These are phyloP conservation scores for Gillenia trifoliata DNA, from an alignment of 306 rosid genomes.

Conservation along the genomic window DNA sequence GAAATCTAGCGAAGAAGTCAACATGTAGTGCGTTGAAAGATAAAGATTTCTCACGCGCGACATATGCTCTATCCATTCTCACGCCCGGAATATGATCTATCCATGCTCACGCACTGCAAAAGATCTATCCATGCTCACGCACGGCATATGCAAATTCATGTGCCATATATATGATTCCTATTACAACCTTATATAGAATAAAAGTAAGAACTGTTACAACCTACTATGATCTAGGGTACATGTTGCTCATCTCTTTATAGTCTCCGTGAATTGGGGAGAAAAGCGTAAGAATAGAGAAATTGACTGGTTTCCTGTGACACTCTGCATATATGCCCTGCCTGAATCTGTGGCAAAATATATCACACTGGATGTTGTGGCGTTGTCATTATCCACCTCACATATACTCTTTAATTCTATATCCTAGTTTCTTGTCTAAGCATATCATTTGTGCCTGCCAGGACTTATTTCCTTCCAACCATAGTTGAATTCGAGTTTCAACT, in stretches of 20 bases:
- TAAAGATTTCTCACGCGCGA: neutral
- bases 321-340: neutral
- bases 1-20: no score
- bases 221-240: neutral
- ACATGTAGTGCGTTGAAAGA: no score
- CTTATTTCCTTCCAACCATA: neutral
- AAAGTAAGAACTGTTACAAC: neutral
- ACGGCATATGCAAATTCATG: neutral
- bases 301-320: neutral
- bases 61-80: neutral
- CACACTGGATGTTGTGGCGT: neutral
- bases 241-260: neutral
- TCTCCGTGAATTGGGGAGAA: neutral
- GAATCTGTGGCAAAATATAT: neutral
- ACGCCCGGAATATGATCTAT: no score
- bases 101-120: no score
- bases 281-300: neutral
- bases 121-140: neutral
- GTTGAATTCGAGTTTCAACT: neutral
- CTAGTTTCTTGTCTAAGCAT: neutral
- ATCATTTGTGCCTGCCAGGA: neutral
- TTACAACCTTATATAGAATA: no score
- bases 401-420: neutral
- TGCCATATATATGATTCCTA: no score
- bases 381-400: neutral